Evolutionary conservation across 225 moss, liverwort and hornwort genomes (phyloP), one percentile per base, ranked within the genome.

Genomic region (Straminergon stramineum): DNA sequence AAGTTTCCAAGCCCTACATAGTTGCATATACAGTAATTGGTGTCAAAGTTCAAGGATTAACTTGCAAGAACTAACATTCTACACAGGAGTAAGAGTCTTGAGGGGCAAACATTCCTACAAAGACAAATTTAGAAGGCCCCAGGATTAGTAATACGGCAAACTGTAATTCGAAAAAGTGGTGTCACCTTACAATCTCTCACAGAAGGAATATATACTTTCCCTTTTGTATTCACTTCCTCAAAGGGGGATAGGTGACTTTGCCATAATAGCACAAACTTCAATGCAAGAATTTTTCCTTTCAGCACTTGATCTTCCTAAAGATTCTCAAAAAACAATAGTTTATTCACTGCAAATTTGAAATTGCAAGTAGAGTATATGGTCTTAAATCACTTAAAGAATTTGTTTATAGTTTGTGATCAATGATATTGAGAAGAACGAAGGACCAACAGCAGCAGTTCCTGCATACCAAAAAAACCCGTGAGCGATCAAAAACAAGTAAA

Each of bases 361-460:
- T 28, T 56, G 78, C 82, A 62, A 82, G 34, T 82, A 62, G 62
- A 75, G n/a, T 61, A 88, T 52, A 82, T 52, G 63, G 63, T 74
- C 62, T 48, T 20, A 39, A 70, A 61, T 62, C 62, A 62, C 71
- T n/a, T 82, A 63, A 34, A 69, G 81, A 70, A 81, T 45, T 28
- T 57, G 34, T 43, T 41, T 66, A 1, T 43, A 68, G 5, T 93
- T 65, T 68, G 27, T 18, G 19, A 35, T n/a, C 55, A 55, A 68
- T 70, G 84, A 93, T 93, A 58, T 94, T 95, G 53, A 95, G 95
- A 68, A 27, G 84, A 70, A 34, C 27, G 66, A 97, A 87, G 63
- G 51, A 95, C 90, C 84, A 97, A 91, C 80, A 97, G 91, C 35
- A 96, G 80, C 83, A 95, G 92, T 88, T 96, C 97, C 96, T 97